phyloP scores from a whole-genome alignment of 495 filamentous ascomycete genomes.

The Daldinia grandis region DNA sequence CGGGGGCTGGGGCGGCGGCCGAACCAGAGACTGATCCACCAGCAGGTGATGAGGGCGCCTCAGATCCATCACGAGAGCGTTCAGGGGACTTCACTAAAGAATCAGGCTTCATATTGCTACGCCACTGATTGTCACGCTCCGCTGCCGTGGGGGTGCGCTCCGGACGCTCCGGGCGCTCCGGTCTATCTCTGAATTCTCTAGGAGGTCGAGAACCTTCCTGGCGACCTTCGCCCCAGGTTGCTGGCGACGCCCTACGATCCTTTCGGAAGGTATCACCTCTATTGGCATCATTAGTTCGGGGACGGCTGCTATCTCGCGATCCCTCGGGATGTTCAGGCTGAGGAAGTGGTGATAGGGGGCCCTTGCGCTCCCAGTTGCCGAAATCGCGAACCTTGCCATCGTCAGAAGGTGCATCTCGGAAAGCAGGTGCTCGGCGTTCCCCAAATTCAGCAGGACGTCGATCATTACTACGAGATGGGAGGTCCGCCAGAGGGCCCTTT shows the following conservation, averaged over 20 bases:
- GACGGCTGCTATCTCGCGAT: slow-evolving; percentile 73
- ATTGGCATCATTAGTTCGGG: slow-evolving; percentile 69
- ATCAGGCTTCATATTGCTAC: slow-evolving; percentile 82
- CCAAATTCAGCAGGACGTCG: slow-evolving; percentile 58
- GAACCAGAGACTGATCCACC: slow-evolving; percentile 55
- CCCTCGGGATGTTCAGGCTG: slow-evolving; percentile 60
- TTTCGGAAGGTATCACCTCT: slow-evolving; percentile 57
- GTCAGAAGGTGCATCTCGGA: slow-evolving; percentile 57
- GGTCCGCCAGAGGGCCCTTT: slow-evolving; percentile 84
- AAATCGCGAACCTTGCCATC: slow-evolving; percentile 90
- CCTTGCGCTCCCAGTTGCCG: slow-evolving; percentile 93
- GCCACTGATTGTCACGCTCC: slow-evolving; percentile 88
- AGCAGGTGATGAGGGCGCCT: slow-evolving; percentile 74
- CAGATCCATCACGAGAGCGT: slow-evolving; percentile 63
- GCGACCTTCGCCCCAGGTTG: slow-evolving; percentile 83
- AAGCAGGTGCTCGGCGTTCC: slow-evolving; percentile 49
- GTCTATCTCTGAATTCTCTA: slow-evolving; percentile 78
- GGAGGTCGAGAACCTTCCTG: slow-evolving; percentile 86
- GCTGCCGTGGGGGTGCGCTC: slow-evolving; percentile 83
- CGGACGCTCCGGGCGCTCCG: slow-evolving; percentile 74
- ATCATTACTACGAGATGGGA: slow-evolving; percentile 63
- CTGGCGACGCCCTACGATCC: slow-evolving; percentile 75
- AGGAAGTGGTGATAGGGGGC: slow-evolving; percentile 80
- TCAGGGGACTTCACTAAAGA: slow-evolving; percentile 55
- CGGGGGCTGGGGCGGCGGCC: slow-evolving; percentile 59